phyloP scores from a whole-genome alignment of 345 rosid species.

The Nephelium lappaceum region DNA sequence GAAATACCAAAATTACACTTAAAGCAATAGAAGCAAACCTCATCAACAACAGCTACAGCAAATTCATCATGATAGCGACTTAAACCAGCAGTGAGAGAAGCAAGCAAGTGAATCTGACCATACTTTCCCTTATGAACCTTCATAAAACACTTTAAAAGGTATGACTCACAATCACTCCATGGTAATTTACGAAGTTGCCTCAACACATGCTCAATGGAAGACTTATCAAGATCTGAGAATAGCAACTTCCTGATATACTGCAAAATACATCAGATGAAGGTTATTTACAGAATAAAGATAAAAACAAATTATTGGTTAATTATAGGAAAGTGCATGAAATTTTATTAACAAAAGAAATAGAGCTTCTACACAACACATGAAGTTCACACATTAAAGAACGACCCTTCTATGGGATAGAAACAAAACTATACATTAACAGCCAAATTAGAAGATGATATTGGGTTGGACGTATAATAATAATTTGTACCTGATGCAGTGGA shows the following conservation, averaged over 20 bases:
- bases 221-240: conserved; percentile 96
- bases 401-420: neutral
- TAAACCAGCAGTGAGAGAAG: conserved; percentile 96
- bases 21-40: conserved; percentile 55
- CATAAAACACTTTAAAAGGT: conserved; percentile 96
- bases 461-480: neutral
- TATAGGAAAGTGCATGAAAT: neutral
- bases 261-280: conserved; percentile 23
- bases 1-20: neutral
- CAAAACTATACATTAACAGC: neutral
- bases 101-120: conserved; percentile 96
- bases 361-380: neutral
- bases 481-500: conserved; percentile 84
- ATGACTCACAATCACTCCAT: conserved; percentile 92
- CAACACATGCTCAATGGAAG: conserved; percentile 84
- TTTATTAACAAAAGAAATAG: neutral
- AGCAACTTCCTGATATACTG: conserved; percentile 92
- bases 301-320: neutral
- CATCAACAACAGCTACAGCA: conserved; percentile 97
- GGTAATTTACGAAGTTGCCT: conserved; percentile 98
- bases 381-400: neutral
- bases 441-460: neutral
- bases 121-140: conserved; percentile 96
- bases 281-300: conserved; percentile 14
- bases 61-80: conserved; percentile 98